phyloP scores from a whole-genome alignment of 352 stramenopile genomes.

The Elongisporangium anandrum region DNA sequence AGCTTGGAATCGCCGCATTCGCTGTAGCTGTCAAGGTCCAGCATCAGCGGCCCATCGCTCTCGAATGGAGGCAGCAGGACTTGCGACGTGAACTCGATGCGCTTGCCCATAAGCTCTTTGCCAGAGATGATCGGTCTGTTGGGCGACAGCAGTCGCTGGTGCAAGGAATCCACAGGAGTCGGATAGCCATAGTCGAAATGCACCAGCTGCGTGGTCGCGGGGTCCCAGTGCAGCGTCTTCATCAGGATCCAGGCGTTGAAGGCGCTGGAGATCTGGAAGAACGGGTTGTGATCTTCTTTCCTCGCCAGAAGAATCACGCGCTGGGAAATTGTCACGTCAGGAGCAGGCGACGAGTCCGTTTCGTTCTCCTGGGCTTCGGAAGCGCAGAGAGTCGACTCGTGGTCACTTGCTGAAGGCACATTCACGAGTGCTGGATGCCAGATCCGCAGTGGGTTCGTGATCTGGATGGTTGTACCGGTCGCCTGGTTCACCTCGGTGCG shows the following conservation, averaged over 20 bases:
- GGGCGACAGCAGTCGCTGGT: conserved; percentile 20
- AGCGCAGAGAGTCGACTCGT: not conserved
- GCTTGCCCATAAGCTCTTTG: conserved; percentile 14
- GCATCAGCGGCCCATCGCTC: conserved; percentile 11
- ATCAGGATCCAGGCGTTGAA: conserved; percentile 26
- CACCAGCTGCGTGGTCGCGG: conserved; percentile 18
- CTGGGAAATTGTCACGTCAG: conserved; percentile 3
- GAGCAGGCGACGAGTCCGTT: not conserved
- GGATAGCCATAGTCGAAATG: conserved; percentile 19
- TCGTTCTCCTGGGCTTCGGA: not conserved
- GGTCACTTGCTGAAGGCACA: not conserved
- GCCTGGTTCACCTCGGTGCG: not conserved
- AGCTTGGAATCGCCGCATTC: conserved; percentile 10
- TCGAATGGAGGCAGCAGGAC: conserved; percentile 24
- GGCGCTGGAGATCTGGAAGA: conserved; percentile 26
- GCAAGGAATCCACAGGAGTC: conserved; percentile 15
- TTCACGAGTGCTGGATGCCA: not conserved
- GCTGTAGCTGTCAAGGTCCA: conserved; percentile 14
- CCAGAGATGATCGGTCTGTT: conserved; percentile 8
- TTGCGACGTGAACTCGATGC: conserved; percentile 27
- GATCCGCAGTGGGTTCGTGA: not conserved
- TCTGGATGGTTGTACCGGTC: not conserved
- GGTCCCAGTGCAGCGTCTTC: conserved; percentile 9
- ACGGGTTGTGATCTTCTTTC: conserved; percentile 32
- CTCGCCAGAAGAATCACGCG: conserved; percentile 11